Conservation (phyloP, 1,284 basidiomycete species). For the Melampsora occidentalis region DNA sequence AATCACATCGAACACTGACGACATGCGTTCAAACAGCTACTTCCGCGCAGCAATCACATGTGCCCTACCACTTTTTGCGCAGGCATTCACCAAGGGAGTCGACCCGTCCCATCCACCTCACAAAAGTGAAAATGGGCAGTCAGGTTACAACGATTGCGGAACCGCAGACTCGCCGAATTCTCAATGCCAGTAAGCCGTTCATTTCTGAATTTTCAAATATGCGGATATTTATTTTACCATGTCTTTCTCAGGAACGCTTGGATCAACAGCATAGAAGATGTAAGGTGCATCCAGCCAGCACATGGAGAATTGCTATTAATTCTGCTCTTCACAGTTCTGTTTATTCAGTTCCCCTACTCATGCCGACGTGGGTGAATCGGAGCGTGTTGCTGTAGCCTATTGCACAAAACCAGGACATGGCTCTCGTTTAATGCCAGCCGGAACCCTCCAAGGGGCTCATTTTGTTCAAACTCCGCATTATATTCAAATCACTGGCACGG, state of each 20-base stretch:
- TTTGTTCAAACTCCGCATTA: slow-evolving; percentile 47
- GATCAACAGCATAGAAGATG: neutral
- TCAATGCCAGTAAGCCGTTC: slow-evolving; percentile 17
- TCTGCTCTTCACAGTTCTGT: neutral
- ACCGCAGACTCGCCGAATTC: neutral
- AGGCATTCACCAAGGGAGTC: neutral
- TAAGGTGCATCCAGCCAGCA: neutral
- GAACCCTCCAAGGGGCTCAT: slow-evolving; percentile 32
- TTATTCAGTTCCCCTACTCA: neutral
- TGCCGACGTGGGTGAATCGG: neutral
- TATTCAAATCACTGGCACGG: slow-evolving; percentile 47
- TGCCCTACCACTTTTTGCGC: neutral
- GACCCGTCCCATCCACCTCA: neutral
- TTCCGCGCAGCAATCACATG: neutral
- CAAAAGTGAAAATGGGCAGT: neutral
- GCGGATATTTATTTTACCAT: neutral
- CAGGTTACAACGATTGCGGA: slow-evolving; percentile 12
- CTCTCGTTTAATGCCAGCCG: neutral
- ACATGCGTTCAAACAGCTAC: too few relatives aligned
- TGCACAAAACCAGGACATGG: slow-evolving; percentile 9
- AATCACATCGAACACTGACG: too few relatives aligned
- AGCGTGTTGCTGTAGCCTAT: slow-evolving; percentile 7
- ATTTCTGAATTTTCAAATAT: neutral
- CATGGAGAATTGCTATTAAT: neutral
- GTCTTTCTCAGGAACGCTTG: neutral